Conservation (phyloP, 1,284 basidiomycete genomes). For the Bjerkandera adusta region DNA sequence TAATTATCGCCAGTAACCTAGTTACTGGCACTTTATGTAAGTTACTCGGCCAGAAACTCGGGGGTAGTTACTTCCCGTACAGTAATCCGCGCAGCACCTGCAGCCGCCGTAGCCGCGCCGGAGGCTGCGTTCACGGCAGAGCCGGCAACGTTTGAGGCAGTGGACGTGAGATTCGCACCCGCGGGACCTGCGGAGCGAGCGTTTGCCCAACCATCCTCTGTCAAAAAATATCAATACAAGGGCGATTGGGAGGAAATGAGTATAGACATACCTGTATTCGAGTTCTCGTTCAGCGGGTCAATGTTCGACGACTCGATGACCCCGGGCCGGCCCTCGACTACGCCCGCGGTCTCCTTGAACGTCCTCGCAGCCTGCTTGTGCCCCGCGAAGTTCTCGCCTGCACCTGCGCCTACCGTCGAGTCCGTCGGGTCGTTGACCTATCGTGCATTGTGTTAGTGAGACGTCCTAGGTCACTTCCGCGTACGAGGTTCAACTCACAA, state of each 20-base stretch:
- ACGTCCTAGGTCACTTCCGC: background rate
- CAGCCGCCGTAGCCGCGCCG: slow-evolving; percentile 29
- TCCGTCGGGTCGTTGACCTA: slow-evolving; percentile 42
- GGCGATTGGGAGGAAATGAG: background rate
- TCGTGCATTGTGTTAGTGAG: background rate
- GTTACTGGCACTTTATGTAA: too few relatives aligned
- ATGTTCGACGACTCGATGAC: slow-evolving; percentile 53
- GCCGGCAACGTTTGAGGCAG: slow-evolving; percentile 15
- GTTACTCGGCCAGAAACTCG: too few relatives aligned
- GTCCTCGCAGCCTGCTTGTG: slow-evolving; percentile 35
- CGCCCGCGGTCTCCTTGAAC: slow-evolving; percentile 40
- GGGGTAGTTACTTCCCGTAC: too few relatives aligned
- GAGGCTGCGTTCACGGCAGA: slow-evolving; percentile 19
- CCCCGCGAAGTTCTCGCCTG: slow-evolving; percentile 36
- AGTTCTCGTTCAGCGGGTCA: slow-evolving; percentile 46
- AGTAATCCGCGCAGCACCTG: slow-evolving; percentile 36
- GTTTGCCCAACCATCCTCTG: slow-evolving; percentile 46
- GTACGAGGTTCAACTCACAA: slow-evolving; percentile 32
- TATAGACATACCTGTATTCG: slow-evolving; percentile 35
- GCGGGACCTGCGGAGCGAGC: slow-evolving; percentile 18
- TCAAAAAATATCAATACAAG: background rate
- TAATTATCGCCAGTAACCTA: too few relatives aligned
- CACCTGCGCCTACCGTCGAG: slow-evolving; percentile 39
- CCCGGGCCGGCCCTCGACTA: slow-evolving; percentile 49
- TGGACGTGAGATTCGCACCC: slow-evolving; percentile 11